Evolutionary conservation across 805 yeast species (phyloP).

Genomic region (Wickerhamiella brachini): DNA sequence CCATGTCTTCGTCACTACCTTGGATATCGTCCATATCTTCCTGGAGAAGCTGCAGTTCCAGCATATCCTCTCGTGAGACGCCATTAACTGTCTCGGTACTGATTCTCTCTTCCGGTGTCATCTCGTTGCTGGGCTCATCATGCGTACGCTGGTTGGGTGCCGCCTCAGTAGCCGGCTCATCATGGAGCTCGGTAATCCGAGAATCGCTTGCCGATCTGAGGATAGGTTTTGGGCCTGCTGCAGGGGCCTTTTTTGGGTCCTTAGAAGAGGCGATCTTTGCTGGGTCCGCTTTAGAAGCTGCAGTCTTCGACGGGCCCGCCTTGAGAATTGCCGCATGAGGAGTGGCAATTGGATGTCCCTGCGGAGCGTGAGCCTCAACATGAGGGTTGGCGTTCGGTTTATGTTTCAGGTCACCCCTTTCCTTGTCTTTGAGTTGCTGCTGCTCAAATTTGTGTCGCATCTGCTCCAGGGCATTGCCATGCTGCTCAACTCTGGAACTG

Average conservation of each 20-base stretch:
- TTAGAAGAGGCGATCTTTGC: no score
- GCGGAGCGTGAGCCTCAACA: background rate
- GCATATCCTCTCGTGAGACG: conserved; percentile 15
- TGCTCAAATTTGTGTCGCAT: background rate
- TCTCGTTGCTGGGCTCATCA: background rate
- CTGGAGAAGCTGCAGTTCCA: conserved; percentile 19
- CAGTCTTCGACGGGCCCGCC: background rate
- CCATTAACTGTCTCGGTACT: conserved; percentile 2
- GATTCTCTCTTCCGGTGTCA: background rate
- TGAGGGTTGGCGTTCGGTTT: background rate
- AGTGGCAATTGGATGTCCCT: background rate
- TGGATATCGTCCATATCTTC: conserved; percentile 32
- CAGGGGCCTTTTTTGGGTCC: background rate
- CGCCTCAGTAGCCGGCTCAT: no score
- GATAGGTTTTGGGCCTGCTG: background rate
- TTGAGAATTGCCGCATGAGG: background rate
- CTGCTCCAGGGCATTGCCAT: conserved; percentile 8
- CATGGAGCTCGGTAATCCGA: background rate
- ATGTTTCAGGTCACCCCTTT: background rate
- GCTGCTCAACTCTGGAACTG: conserved; percentile 30
- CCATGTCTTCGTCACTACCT: conserved; percentile 31
- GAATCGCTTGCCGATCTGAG: background rate
- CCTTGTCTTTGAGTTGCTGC: background rate
- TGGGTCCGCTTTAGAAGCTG: no score
- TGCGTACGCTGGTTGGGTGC: no score